A percentile compares a stretch with the other conserved stretches of the same genome.
phyloP scores from a whole-genome alignment of 805 yeast genomes.

The Suhomyces vadensis region DNA sequence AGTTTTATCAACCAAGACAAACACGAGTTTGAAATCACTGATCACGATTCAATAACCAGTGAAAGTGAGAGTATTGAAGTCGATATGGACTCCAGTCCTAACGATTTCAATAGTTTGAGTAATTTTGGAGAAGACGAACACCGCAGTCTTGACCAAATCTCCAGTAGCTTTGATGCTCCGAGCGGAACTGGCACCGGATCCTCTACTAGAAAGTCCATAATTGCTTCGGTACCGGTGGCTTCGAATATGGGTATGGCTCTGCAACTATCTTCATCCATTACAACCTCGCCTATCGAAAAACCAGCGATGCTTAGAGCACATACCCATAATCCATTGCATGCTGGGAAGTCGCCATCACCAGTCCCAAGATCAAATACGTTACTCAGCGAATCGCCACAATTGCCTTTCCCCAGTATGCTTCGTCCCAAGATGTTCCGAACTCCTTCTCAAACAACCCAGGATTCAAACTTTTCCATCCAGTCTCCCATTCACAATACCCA shows the following conservation, averaged over 20 bases:
- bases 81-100: constrained; percentile 6
- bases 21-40: constrained; percentile 36
- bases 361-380: constrained; percentile 20
- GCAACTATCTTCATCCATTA: constrained; percentile 10
- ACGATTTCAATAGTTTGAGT: background rate
- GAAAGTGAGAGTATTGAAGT: constrained; percentile 13
- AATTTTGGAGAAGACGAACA: constrained; percentile 6
- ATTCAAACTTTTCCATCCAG: constrained; percentile 23
- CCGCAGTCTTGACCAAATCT: constrained; percentile 6
- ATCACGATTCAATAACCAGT: constrained; percentile 12
- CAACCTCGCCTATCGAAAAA: constrained; percentile 21
- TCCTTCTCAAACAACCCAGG: constrained; percentile 39
- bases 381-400: background rate
- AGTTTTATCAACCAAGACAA: constrained; percentile 53
- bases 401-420: constrained; percentile 1
- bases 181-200: no score
- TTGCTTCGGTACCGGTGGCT: constrained; percentile 20
- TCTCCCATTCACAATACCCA: constrained; percentile 16
- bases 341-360: constrained; percentile 23
- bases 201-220: constrained; percentile 5
- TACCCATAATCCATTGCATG: constrained; percentile 19
- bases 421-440: constrained; percentile 36
- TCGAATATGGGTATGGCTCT: constrained; percentile 8
- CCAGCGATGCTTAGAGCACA: constrained; percentile 20
- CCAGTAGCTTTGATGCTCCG: background rate